phyloP scores from a whole-genome alignment of 2,329 filamentous ascomycete genomes.

The Fusarium sp. region DNA sequence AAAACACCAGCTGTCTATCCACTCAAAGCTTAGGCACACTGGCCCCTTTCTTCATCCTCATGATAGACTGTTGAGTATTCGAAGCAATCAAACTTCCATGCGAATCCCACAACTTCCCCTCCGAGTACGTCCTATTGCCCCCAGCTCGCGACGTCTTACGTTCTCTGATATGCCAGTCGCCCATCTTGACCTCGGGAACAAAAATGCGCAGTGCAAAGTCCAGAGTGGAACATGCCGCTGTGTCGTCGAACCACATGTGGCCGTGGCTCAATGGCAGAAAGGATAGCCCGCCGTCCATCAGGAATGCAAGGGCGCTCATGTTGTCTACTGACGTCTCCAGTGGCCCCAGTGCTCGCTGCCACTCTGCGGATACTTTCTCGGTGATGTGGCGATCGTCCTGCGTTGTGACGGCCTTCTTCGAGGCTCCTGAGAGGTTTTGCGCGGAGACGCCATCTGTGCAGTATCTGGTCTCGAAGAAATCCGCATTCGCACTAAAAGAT shows the following conservation, averaged over 20 bases:
- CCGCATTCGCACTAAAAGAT: constrained; percentile 49
- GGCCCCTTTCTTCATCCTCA: constrained; percentile 42
- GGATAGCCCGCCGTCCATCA: constrained; percentile 60
- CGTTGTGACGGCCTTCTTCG: constrained; percentile 57
- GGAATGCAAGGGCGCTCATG: constrained; percentile 57
- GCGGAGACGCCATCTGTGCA: constrained; percentile 58
- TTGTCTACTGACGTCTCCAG: constrained; percentile 52
- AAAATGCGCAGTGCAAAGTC: constrained; percentile 65
- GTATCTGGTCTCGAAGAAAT: constrained; percentile 54
- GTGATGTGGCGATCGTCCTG: constrained; percentile 52
- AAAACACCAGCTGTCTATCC: too few species aligned
- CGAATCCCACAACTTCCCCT: constrained; percentile 61
- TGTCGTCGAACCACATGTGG: constrained; percentile 60
- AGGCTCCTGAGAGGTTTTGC: constrained; percentile 60
- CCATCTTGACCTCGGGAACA: constrained; percentile 54
- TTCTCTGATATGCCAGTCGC: constrained; percentile 60
- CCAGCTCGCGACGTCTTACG: constrained; percentile 55
- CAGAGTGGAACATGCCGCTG: constrained; percentile 59
- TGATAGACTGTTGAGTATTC: constrained; percentile 63
- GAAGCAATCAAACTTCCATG: constrained; percentile 59
- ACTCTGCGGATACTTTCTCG: constrained; percentile 58
- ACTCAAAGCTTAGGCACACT: constrained; percentile 24
- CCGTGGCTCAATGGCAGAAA: constrained; percentile 61
- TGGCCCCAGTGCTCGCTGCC: constrained; percentile 50
- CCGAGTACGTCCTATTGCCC: constrained; percentile 60